phyloP scores from a whole-genome alignment of 345 rosid genomes.

The Hevea brasiliensis region DNA sequence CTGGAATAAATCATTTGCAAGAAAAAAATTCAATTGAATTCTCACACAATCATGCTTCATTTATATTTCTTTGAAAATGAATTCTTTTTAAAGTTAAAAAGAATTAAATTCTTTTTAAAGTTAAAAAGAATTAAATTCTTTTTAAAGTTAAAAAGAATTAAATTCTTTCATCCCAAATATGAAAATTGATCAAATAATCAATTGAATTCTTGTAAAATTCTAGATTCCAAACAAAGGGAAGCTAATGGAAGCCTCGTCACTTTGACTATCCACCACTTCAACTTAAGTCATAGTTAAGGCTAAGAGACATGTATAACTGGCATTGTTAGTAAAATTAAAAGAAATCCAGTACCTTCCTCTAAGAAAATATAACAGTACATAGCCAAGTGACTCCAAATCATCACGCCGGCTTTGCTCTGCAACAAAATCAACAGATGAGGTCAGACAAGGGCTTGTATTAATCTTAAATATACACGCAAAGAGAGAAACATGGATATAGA shows the following conservation, averaged over 20 bases:
- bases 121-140: too few relatives aligned
- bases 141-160: too few relatives aligned
- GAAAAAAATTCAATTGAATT: too few relatives aligned
- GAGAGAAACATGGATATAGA: neutral
- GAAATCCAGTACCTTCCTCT: slow-evolving; percentile 73
- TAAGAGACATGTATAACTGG: neutral
- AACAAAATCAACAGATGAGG: slow-evolving; percentile 29
- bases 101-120: too few relatives aligned
- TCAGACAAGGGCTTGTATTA: neutral
- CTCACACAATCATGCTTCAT: too few relatives aligned
- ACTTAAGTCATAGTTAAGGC: neutral
- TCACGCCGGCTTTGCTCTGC: slow-evolving; percentile 59
- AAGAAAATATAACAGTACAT: slow-evolving; percentile 49
- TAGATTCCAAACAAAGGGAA: neutral
- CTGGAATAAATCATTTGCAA: too few relatives aligned
- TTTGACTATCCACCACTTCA: neutral
- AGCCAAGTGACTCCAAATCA: slow-evolving; percentile 62
- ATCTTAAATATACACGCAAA: neutral
- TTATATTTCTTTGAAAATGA: too few relatives aligned
- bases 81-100: too few relatives aligned
- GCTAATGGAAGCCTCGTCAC: neutral
- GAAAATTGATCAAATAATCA: too few relatives aligned
- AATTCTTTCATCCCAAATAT: too few relatives aligned
- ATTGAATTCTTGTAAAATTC: too few relatives aligned
- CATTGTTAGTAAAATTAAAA: neutral